Conservation (phyloP, 2,329 filamentous ascomycete genomes). For the Rhinocladiella similis region DNA sequence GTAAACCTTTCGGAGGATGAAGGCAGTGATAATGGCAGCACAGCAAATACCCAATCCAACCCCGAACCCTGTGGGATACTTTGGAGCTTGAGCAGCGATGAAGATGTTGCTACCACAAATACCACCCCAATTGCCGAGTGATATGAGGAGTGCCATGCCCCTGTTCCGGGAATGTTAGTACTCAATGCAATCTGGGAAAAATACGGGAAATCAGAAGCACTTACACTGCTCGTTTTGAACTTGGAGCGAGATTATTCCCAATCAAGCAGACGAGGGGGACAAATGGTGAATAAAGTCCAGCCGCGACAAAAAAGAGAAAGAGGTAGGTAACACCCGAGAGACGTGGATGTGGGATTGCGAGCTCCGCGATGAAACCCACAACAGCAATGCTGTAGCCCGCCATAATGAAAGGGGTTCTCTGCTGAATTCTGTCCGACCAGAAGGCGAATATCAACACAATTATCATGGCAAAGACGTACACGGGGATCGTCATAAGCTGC, state of each 20-base stretch:
- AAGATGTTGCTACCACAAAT: constrained; percentile 44
- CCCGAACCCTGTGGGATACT: constrained; percentile 40
- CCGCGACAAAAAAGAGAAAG: constrained; percentile 48
- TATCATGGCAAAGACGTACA: constrained; percentile 62
- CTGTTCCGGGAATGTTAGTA: constrained; percentile 23
- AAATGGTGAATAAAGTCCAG: constrained; percentile 64
- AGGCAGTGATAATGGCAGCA: constrained; percentile 33
- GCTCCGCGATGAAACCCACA: constrained; percentile 63
- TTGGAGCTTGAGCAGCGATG: constrained; percentile 35
- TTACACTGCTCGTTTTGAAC: constrained; percentile 65
- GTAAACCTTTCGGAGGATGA: constrained; percentile 32
- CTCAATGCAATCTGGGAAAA: background rate
- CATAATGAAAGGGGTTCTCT: constrained; percentile 65
- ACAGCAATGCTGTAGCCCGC: constrained; percentile 57
- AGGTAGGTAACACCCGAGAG: constrained; percentile 45
- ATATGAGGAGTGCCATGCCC: constrained; percentile 66
- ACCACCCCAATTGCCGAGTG: constrained; percentile 61
- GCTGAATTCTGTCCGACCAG: constrained; percentile 57
- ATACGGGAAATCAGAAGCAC: background rate
- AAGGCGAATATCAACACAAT: constrained; percentile 50
- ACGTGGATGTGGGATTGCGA: constrained; percentile 47
- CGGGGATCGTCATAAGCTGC: constrained; percentile 42
- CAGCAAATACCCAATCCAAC: constrained; percentile 37
- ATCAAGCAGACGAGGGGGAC: constrained; percentile 65
- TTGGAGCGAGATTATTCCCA: constrained; percentile 69